Conservation (phyloP, 2,329 filamentous ascomycete species). For the Paracamarosporium sp. region DNA sequence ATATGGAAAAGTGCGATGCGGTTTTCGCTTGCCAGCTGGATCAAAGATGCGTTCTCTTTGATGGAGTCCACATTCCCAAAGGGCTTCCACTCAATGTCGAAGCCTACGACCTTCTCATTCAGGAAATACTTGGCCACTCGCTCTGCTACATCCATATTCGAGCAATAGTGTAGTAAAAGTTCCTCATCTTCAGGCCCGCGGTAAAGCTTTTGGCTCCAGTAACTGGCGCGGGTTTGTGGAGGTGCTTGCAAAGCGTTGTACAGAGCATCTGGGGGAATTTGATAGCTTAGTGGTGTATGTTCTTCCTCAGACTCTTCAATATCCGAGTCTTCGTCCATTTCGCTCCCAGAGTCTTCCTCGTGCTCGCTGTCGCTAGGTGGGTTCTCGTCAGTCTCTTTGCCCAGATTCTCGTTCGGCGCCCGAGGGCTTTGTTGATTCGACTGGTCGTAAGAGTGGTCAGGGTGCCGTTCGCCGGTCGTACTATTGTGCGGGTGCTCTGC, state of each 20-base stretch:
- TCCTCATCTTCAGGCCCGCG: slow-evolving; percentile 60
- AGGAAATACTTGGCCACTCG: slow-evolving; percentile 72
- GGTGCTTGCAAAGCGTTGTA: slow-evolving; percentile 38
- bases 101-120: slow-evolving; percentile 75
- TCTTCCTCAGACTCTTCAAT: slow-evolving; percentile 22
- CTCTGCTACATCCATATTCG: slow-evolving; percentile 70
- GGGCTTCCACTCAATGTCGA: slow-evolving; percentile 86
- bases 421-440: not conserved
- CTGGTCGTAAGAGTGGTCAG: not conserved
- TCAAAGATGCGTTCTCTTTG: slow-evolving; percentile 81
- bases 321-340: slow-evolving; percentile 11
- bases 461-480: not conserved
- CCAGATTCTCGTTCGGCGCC: not conserved
- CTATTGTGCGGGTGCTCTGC: not conserved
- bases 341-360: slow-evolving; percentile 4
- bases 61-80: slow-evolving; percentile 56
- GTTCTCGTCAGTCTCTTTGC: slow-evolving; percentile 6
- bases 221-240: slow-evolving; percentile 47
- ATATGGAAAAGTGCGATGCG: slow-evolving; percentile 84
- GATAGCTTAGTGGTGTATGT: slow-evolving; percentile 34
- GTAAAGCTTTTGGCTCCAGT: slow-evolving; percentile 74
- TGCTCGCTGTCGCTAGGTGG: slow-evolving; percentile 7
- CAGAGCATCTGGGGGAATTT: slow-evolving; percentile 38
- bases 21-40: slow-evolving; percentile 80
- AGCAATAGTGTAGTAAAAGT: slow-evolving; percentile 80